Base-by-base conservation (phyloP, 805 yeast species). In the Pichia eremophila region DNA sequence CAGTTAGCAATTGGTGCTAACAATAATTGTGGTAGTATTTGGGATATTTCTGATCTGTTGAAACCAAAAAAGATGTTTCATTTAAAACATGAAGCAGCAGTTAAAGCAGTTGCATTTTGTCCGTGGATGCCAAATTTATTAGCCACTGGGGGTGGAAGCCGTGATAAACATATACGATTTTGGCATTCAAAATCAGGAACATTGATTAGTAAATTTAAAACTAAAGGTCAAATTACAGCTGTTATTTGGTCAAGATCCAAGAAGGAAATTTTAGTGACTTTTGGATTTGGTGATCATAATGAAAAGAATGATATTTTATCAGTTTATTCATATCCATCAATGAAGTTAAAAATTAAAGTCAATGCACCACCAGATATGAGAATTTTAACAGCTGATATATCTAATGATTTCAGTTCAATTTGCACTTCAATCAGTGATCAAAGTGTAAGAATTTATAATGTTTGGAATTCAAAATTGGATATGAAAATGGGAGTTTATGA, bases 121-220 rank as follows among this genome's bases (percentile, higher is more conserved):
- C 97, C 97, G 0, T 89, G 96, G 96, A 74, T 87, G 18, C 78
- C 78, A 14, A 73, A 83, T 2, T 65, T 90, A 9, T 62, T 90
- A 35, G 96, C 91, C 0, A 88, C 96, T 0, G 97, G 97, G 0
- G 96, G 93, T 3, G 97, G 97, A 0, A 77, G 83, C 19, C 81
- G 79, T 55, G 97, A 90, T 61, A 68, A 90, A 44, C 74, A 74
- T n/a, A 76, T 89, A 9, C 62, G 90, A 49, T 87, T 88, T 61
- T 89, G 96, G 96, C 95, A 90, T 62, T 75, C 93, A 0, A 68
- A 68, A 3, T 72, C 91, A 0, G 96, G 96, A 0, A 83, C 95
- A 0, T 62, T 86, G 31, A 65, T 89, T 31, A 68, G 73, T 9
- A 69, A 80, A 25, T 60, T 71, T 39, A 67, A 72, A 40, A 81